These are phyloP conservation scores for Wallacemonas sp. DNA, from an alignment of 208 protist species.

Conservation along the genomic window DNA sequence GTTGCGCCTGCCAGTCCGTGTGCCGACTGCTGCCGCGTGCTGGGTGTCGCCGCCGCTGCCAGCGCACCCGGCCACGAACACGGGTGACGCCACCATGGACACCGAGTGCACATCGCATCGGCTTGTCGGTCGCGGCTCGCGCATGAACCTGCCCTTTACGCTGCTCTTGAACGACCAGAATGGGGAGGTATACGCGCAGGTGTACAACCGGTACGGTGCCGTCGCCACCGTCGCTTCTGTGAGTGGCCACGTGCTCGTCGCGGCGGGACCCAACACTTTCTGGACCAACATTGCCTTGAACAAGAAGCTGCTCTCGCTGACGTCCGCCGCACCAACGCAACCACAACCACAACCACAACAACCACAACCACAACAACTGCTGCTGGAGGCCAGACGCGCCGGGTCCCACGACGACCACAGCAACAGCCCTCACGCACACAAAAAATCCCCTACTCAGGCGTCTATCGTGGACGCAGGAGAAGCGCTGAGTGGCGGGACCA, in stretches of 20 bases:
- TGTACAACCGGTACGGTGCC: slow-evolving; percentile 45
- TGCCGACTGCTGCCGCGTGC: slow-evolving; percentile 46
- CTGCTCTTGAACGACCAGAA: slow-evolving; percentile 55
- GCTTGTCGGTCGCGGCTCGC: slow-evolving; percentile 26
- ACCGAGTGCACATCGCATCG: not conserved
- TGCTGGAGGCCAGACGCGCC: too few relatives aligned
- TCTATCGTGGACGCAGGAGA: too few relatives aligned
- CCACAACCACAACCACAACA: not conserved
- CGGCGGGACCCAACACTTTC: slow-evolving; percentile 62
- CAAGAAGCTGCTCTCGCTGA: too few relatives aligned
- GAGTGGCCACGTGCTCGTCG: slow-evolving; percentile 22
- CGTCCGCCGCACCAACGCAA: not conserved
- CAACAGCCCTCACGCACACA: not conserved
- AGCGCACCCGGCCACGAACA: not conserved
- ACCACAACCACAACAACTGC: too few relatives aligned
- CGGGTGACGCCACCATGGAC: not conserved
- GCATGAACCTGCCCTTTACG: slow-evolving; percentile 43
- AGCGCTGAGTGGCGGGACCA: too few relatives aligned
- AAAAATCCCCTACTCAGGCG: too few relatives aligned
- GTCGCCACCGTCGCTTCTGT: slow-evolving; percentile 12
- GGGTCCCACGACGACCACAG: too few relatives aligned
- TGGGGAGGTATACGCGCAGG: slow-evolving; percentile 69
- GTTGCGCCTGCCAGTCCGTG: slow-evolving; percentile 33
- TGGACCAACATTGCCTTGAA: slow-evolving; percentile 3
- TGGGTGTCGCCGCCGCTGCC: slow-evolving; percentile 28